Base-by-base conservation (phyloP, 2,329 filamentous ascomycete genomes). In the Fusarium paranaense region DNA sequence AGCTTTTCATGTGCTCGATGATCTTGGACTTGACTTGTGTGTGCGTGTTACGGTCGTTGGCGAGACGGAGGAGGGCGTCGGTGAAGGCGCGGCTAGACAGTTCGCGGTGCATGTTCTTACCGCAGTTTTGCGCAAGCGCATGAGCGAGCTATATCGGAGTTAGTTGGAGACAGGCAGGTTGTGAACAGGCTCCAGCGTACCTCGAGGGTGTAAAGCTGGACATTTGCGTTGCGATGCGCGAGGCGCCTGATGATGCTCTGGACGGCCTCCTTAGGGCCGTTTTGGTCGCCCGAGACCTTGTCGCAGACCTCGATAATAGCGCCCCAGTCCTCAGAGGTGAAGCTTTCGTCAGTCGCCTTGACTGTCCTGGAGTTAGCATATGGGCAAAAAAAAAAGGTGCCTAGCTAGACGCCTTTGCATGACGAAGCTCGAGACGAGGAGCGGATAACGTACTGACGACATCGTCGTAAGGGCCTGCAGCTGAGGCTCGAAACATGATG, bases 1-100 rank as follows among this genome's bases (percentile, higher is more conserved):
- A 99, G 74, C 96, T 94, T 82, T 94, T 92, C 95, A 98, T 98
- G 76, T 95, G 92, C 87, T 98, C 96, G 68, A 98, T 85, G 75
- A 99, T 98, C 89, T 98, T 98, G 74, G 94, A 91, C 85, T 98
- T 98, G 81, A 99, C 97, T 83, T 98, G 95, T 81, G 93, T 93
- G 83, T 98, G 97, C 62, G 96, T 98, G 82, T 97, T 99, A 85
- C 95, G 90, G 83, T 99, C 97, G 85, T 92, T 94, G 74, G 97
- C 95, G 69, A 99, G 90, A 80, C 97, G 92, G 73, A 98, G 88
- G 57, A 99, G 87, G 69, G 96, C 94, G 81, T 99, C 97, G 75
- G 97, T 99, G 82, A 98, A 98, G 81, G 94, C 95, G 79, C 95
- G 92, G 76, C 94, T 97, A 33, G 95, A 93, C 69, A 98, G 87